Base-by-base conservation (phyloP, 345 rosid genomes). In the Sapria himalayana region DNA sequence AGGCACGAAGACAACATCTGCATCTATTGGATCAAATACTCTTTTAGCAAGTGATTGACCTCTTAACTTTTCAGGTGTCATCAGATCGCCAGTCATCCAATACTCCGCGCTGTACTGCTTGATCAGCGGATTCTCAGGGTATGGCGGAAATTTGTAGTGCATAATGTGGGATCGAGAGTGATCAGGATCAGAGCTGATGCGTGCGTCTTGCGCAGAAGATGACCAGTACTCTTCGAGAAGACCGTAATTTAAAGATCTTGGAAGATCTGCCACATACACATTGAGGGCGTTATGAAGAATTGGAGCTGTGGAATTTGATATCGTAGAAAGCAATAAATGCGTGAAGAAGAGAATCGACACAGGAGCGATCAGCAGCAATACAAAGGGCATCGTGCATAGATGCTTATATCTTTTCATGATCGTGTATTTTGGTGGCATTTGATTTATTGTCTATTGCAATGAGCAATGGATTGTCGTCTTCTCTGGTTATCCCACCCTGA, bases 51-150 rank as follows among this genome's bases (percentile, higher is more conserved):
- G 72, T 11, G 95, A 82, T 29, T 35, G 52, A 9, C 48, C 39
- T 39, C 76, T 60, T 12, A 61, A 29, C 11, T 49, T 67, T 6
- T 19, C 47, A 6, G 85, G 81, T 2, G 84, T 74, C 65, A 73
- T 76, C n/a, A 89, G 63, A 58, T 89, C 98, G 4, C 78, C 84
- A 50, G 76, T 39, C 55, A 89, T 65, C 98, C 98, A 89, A 43
- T 76, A 79, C 81, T 89, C 98, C 1, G 95, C 95, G 27, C 93
- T 89, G 64, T 89, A 89, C 60, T 89, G 98, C 59, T 79, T 82
- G 38, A 82, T 76, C 60, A 89, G 44, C 3, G 98, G 91, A 45
- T 74, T 89, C 60, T 72, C 85, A 1, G 93, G 72, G 43, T 68
- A 86, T 0, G 73, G 69, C 25, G 74, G 89, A 54, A 67, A 70